A percentile compares a stretch with the other conserved stretches of the same genome.
Conservation (phyloP, 2,329 filamentous ascomycete genomes). For the Ophiostoma pallidulum region DNA sequence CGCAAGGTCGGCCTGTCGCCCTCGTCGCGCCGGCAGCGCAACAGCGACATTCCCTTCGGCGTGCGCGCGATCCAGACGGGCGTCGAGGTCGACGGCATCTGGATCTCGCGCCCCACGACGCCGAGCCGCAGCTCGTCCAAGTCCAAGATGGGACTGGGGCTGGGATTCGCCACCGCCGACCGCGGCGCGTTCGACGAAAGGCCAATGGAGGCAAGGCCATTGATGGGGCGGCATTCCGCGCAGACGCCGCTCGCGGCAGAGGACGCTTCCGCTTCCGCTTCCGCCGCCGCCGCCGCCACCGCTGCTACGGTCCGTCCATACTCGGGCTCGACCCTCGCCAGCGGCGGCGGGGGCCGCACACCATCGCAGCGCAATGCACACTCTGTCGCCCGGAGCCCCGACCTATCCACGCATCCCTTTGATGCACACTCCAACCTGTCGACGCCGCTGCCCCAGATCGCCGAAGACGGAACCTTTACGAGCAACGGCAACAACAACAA, state of each 20-base stretch:
- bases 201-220: background rate
- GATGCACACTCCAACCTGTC: slow-evolving; percentile 12
- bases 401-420: background rate
- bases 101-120: slow-evolving; percentile 50
- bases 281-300: background rate
- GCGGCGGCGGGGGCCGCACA: background rate
- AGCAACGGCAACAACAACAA: background rate
- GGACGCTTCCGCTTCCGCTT: background rate
- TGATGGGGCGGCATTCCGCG: too few species aligned
- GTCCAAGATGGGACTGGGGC: slow-evolving; percentile 12
- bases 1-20: slow-evolving; percentile 42
- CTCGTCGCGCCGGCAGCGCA: slow-evolving; percentile 23
- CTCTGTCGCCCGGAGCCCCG: slow-evolving; percentile 1
- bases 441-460: slow-evolving; percentile 16
- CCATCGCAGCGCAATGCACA: slow-evolving; percentile 5
- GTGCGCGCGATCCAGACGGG: slow-evolving; percentile 77
- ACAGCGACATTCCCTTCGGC: slow-evolving; percentile 69
- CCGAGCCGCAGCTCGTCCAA: slow-evolving; percentile 21
- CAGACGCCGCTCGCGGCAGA: too few species aligned
- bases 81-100: slow-evolving; percentile 76
- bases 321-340: slow-evolving; percentile 6
- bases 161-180: background rate
- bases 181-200: too few species aligned
- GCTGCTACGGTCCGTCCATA: background rate
- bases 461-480: slow-evolving; percentile 9